Evolutionary conservation across 2,329 filamentous ascomycete genomes (phyloP).

Genomic region (Didymella keratinophila): DNA sequence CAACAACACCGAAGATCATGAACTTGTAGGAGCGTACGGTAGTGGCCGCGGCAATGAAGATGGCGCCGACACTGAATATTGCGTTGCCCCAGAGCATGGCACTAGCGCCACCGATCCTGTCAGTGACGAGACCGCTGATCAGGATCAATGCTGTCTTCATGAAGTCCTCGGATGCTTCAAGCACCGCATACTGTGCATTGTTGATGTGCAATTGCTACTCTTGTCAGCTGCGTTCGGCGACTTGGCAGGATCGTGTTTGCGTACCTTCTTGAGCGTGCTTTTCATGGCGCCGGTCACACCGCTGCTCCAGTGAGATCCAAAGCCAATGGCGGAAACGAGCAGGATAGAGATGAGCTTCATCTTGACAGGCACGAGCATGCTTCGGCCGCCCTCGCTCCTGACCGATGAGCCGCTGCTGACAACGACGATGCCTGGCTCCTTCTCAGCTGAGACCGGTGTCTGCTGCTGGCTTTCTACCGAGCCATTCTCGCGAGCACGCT

Average conservation of each 20-base stretch:
- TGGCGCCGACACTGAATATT: conserved; percentile 65
- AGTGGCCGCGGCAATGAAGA: conserved; percentile 66
- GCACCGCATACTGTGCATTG: conserved; percentile 66
- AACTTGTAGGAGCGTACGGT: conserved; percentile 65
- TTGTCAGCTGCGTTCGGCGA: conserved; percentile 3
- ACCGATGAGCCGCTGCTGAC: conserved; percentile 20
- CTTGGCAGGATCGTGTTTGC: background rate
- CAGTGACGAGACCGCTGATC: conserved; percentile 63
- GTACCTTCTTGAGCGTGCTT: conserved; percentile 64
- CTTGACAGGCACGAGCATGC: conserved; percentile 25
- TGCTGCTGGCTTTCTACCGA: conserved; percentile 8
- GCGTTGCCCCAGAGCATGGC: conserved; percentile 68
- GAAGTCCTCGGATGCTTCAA: conserved; percentile 69
- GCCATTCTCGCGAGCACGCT: conserved; percentile 5
- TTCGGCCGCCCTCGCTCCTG: conserved; percentile 11
- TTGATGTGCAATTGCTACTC: conserved; percentile 61
- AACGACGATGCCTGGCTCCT: conserved; percentile 10
- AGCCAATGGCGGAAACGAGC: conserved; percentile 63
- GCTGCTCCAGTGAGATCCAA: conserved; percentile 67
- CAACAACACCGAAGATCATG: conserved; percentile 65
- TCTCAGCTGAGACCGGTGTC: conserved; percentile 10
- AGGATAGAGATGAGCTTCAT: conserved; percentile 56
- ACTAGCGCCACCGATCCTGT: conserved; percentile 65
- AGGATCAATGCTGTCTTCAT: conserved; percentile 67
- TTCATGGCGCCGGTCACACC: conserved; percentile 69